Evolutionary conservation across 2,329 filamentous ascomycete species (phyloP).

Genomic region (Fusarium verticillioides): DNA sequence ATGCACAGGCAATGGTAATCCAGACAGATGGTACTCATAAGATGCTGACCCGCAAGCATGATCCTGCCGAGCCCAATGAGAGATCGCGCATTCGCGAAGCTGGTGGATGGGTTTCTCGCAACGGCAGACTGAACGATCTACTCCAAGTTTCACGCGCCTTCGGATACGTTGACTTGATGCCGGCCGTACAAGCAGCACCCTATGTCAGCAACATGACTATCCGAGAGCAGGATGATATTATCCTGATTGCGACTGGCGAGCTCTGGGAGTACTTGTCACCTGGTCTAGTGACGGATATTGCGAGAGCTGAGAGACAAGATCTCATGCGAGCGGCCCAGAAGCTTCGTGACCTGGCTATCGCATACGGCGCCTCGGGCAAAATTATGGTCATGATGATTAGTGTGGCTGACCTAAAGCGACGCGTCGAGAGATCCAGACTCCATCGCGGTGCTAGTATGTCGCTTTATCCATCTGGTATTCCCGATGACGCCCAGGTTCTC

Average conservation of each 20-base stretch:
- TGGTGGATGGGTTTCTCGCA: slow-evolving; percentile 93
- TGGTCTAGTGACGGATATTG: slow-evolving; percentile 91
- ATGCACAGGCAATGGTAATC: slow-evolving; percentile 95
- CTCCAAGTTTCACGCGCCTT: slow-evolving; percentile 95
- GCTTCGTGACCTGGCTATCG: slow-evolving; percentile 92
- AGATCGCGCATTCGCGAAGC: slow-evolving; percentile 91
- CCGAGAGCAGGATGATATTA: slow-evolving; percentile 90
- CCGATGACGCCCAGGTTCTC: slow-evolving; percentile 74
- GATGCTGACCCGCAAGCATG: slow-evolving; percentile 89
- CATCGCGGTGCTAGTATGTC: slow-evolving; percentile 86
- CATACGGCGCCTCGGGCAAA: slow-evolving; percentile 92
- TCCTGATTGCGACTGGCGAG: slow-evolving; percentile 89
- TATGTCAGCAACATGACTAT: slow-evolving; percentile 82
- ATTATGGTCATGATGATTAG: slow-evolving; percentile 99
- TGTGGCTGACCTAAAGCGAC: slow-evolving; percentile 88
- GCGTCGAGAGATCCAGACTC: slow-evolving; percentile 76
- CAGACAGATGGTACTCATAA: slow-evolving; percentile 86
- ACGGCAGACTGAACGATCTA: slow-evolving; percentile 91
- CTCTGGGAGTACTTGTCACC: slow-evolving; percentile 95
- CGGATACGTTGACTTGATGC: slow-evolving; percentile 92
- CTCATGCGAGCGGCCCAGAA: slow-evolving; percentile 96
- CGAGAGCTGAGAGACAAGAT: slow-evolving; percentile 85
- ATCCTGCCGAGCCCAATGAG: slow-evolving; percentile 87
- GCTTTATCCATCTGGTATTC: slow-evolving; percentile 79
- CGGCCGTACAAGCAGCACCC: slow-evolving; percentile 90